Conservation (phyloP, 2,329 filamentous ascomycete species). For the Phialophora chinensis region DNA sequence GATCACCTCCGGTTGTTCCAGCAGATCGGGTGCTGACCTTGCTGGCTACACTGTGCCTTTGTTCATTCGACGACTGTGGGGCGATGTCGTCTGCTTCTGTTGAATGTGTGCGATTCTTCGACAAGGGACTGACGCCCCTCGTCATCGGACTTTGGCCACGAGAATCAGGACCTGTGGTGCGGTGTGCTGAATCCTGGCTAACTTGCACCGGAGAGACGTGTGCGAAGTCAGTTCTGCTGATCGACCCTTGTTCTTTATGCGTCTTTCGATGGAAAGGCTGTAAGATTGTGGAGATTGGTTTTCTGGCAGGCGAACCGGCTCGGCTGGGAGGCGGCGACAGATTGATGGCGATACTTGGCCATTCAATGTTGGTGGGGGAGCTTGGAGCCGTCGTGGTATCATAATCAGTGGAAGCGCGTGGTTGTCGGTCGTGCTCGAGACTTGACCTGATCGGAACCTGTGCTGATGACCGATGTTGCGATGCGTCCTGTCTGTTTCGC, state of each 20-base stretch:
- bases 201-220: slow-evolving; percentile 18
- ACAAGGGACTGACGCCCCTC: slow-evolving; percentile 31
- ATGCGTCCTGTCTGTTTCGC: slow-evolving; percentile 25
- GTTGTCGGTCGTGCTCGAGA: slow-evolving; percentile 31
- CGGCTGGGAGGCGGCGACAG: slow-evolving; percentile 69
- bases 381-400: slow-evolving; percentile 52
- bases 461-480: slow-evolving; percentile 17
- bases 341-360: slow-evolving; percentile 67
- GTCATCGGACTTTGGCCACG: slow-evolving; percentile 38
- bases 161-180: slow-evolving; percentile 26
- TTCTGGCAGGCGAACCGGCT: slow-evolving; percentile 67
- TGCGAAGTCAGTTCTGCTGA: slow-evolving; percentile 50
- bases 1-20: slow-evolving; percentile 53
- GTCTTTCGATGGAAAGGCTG: slow-evolving; percentile 46
- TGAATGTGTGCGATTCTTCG: slow-evolving; percentile 24
- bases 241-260: slow-evolving; percentile 44
- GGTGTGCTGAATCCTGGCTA: slow-evolving; percentile 20
- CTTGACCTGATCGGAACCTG: slow-evolving; percentile 24
- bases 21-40: slow-evolving; percentile 53
- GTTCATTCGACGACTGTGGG: slow-evolving; percentile 21
- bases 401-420: slow-evolving; percentile 50
- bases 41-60: slow-evolving; percentile 37
- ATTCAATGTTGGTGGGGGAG: slow-evolving; percentile 50
- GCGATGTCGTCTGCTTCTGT: slow-evolving; percentile 22
- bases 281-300: slow-evolving; percentile 53